Evolutionary conservation across 1,284 basidiomycete species (phyloP).

Genomic region (Gastroboletus turbinatus): DNA sequence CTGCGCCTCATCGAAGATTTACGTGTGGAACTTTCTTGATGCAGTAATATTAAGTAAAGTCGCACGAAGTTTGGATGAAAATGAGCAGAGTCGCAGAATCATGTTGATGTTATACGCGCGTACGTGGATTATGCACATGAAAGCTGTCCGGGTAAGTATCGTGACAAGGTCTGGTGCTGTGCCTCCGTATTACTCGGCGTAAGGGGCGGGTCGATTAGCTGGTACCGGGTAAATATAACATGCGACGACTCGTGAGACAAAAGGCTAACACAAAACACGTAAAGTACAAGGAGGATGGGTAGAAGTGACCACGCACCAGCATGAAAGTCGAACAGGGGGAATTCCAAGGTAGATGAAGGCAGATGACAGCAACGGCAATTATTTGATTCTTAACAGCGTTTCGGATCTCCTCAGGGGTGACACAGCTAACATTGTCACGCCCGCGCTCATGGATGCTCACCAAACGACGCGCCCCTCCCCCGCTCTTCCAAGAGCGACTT

Average conservation of each 20-base stretch:
- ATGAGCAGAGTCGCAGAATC: slow-evolving; percentile 1
- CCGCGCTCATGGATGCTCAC: slow-evolving; percentile 15
- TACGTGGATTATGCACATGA: slow-evolving; percentile 25
- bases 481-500: slow-evolving; percentile 34
- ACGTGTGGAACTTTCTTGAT: background rate
- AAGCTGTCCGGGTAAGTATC: slow-evolving; percentile 11
- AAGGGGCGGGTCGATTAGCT: slow-evolving; percentile 15
- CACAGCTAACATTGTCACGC: background rate
- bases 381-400: slow-evolving; percentile 12
- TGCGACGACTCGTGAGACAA: background rate
- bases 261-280: background rate
- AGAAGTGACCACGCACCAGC: slow-evolving; percentile 2
- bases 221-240: slow-evolving; percentile 4
- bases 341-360: slow-evolving; percentile 13
- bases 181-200: slow-evolving; percentile 1
- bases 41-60: background rate
- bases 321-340: background rate
- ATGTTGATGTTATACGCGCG: slow-evolving; percentile 3
- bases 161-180: slow-evolving; percentile 8
- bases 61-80: background rate
- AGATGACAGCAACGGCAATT: slow-evolving; percentile 19
- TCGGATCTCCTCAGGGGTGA: slow-evolving; percentile 1
- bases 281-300: background rate
- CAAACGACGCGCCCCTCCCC: slow-evolving; percentile 34
- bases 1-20: background rate